Base-by-base conservation (phyloP, 2,329 filamentous ascomycete species). In the Pseudopyrenochaeta lycopersici region DNA sequence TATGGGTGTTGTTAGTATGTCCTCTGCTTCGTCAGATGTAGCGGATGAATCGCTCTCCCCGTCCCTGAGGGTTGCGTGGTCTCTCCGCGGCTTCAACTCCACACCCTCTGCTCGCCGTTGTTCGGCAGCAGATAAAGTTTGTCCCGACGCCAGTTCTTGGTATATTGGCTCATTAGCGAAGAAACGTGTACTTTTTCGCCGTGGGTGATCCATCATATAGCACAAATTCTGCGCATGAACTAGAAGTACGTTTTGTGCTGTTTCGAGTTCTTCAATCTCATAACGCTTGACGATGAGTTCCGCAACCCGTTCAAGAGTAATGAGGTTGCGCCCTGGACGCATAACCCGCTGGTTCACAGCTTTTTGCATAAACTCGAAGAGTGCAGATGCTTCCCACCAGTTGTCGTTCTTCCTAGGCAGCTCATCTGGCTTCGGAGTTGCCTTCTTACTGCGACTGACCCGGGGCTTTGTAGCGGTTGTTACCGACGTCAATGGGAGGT, bases 341-440 rank as follows among this genome's bases (percentile, higher is more conserved):
- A 77, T 40, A 14, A 59, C 62, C 10, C 66, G 62, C 33, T 74
- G 72, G 31, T 72, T 74, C 6, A 75, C 66, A 17, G 70, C 70
- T 43, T 73, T 76, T 42, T 75, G 73, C 64, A 77, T 76, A 53
- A 77, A 74, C 29, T 76, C 74, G 54, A 76, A 78, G 4, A 78
- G 53, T 15, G 67, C 65, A 6, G 72, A 63, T 7, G 73, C 66
- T 49, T 73, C 67, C 72, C 74, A 77, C 74, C 75, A 77, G 23
- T 75, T 76, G 36, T 74, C 61, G 30, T 77, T 71, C 44, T 76
- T 77, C 61, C 70, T 75, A 7, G 71, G 71, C 47, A 53, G 49
- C 45, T 60, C 58, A 9, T 42, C 41, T 6, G 52, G 21, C 36
- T 59, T 67, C 18, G 49, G 38, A 6, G 33, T 31, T 7, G 50